phyloP scores from a whole-genome alignment of 352 stramenopile species.

The Pythium vanterpoolii region DNA sequence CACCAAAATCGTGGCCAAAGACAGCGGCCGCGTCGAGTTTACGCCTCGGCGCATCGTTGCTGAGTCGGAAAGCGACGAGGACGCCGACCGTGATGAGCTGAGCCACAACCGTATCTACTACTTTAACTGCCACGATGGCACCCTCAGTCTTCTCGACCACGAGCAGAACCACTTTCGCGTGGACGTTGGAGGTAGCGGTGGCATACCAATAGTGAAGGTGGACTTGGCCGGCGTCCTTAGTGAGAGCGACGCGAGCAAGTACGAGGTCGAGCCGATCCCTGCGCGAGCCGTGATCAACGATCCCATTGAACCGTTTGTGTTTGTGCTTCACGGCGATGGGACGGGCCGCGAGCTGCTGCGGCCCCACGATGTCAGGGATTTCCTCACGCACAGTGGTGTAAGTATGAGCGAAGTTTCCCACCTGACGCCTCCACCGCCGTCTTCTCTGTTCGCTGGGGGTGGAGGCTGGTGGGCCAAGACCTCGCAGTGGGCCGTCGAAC shows the following conservation, averaged over 20 bases:
- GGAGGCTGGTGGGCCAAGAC: conserved; percentile 2
- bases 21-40: conserved; percentile 69
- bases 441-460: not conserved
- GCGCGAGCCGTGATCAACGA: conserved; percentile 69
- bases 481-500: conserved; percentile 5
- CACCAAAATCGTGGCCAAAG: conserved; percentile 50
- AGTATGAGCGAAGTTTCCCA: not conserved
- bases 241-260: conserved; percentile 40
- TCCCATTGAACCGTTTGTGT: conserved; percentile 66
- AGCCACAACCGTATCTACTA: conserved; percentile 70
- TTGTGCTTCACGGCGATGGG: conserved; percentile 73
- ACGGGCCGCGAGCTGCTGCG: conserved; percentile 57
- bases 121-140: conserved; percentile 53
- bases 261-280: conserved; percentile 47
- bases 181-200: conserved; percentile 29
- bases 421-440: not conserved
- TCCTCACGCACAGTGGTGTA: not conserved
- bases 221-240: conserved; percentile 66
- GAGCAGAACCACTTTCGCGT: conserved; percentile 71
- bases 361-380: conserved; percentile 42
- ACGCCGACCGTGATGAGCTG: conserved; percentile 57
- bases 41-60: conserved; percentile 11
- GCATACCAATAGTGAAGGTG: conserved; percentile 29
- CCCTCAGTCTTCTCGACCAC: conserved; percentile 58
- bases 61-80: conserved; percentile 30